Evolutionary conservation across 2,329 filamentous ascomycete species (phyloP).

Genomic region (Hypoxylon sp.): DNA sequence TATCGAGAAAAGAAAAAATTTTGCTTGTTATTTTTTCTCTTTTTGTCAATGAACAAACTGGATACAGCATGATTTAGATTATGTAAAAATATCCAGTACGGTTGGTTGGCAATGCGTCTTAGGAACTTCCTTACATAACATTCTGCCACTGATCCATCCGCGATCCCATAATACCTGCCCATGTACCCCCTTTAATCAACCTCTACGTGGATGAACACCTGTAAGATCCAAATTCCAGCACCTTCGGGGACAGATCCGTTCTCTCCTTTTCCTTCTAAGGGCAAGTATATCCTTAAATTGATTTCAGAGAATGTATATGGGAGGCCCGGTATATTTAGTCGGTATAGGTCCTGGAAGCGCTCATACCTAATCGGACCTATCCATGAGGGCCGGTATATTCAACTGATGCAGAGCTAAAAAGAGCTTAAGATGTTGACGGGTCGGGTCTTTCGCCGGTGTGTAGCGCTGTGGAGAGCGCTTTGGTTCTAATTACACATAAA

Average conservation of each 20-base stretch:
- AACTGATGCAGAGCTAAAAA: constrained; percentile 3
- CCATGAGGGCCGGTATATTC: constrained; percentile 11
- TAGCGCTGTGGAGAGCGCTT: constrained; percentile 14
- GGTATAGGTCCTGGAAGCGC: constrained; percentile 1
- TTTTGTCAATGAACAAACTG: constrained; percentile 34
- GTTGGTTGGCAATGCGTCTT: constrained; percentile 47
- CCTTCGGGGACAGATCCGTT: constrained; percentile 25
- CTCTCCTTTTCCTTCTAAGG: constrained; percentile 10
- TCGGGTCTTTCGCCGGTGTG: constrained; percentile 9
- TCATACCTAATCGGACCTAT: constrained; percentile 36
- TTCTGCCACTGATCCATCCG: constrained; percentile 14
- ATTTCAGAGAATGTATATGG: constrained; percentile 9
- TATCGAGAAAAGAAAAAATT: constrained; percentile 23
- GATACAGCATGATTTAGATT: constrained; percentile 46
- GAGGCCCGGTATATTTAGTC: constrained; percentile 23
- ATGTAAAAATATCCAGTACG: constrained; percentile 50
- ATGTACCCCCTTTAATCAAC: constrained; percentile 13
- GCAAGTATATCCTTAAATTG: constrained; percentile 8
- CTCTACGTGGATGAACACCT: constrained; percentile 19
- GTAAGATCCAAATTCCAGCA: constrained; percentile 15
- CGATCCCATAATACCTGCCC: constrained; percentile 16
- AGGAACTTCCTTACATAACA: constrained; percentile 34
- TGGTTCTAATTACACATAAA: constrained; percentile 28
- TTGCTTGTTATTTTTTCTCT: constrained; percentile 22
- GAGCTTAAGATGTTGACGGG: constrained; percentile 1